Base-by-base conservation (phyloP, 192 early-diverging fungal species). In the Helicostylum pulchrum region DNA sequence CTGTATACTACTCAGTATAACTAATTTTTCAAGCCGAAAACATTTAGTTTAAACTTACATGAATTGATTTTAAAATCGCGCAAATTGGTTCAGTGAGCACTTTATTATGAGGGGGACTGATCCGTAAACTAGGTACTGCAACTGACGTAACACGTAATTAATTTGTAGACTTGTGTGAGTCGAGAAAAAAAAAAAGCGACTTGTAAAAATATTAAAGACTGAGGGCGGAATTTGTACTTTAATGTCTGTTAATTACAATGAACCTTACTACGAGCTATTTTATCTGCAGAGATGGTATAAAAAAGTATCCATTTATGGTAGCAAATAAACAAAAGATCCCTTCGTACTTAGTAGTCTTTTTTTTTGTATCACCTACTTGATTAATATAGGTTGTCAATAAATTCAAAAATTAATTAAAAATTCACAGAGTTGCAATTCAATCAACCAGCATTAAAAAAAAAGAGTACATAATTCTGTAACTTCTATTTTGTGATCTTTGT, bases 121-220 rank as follows among this genome's bases (percentile, higher is more conserved):
- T 39, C 36, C 36, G 36, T 39, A 39, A 39, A 39, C 36, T 39
- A 39, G 36, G 36, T 39, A 39, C 36, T 9, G 36, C 36, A 6
- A 39, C 36, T 5, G 6, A 39, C 7, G 36, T 39, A 39, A 39
- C 36, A 39, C 36, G 9, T 39, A 39, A 39, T 39, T 39, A 39
- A 39, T 39, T 39, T 39, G 7, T 39, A 39, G 26, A 26, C 26
- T 26, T 26, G 26, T 26, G 26, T 26, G 26, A 48, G 5, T 19
- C 5, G 6, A 61, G 21, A 61, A 56, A 61, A 61, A 20, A 20
- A 60, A 60, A 2, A 26, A 26, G 26, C 21, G 43, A 47, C 34
- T 21, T 19, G 6, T 2, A 43, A 34, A 46, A 23, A 26, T 17
- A 61, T 43, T 26, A 26, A 26, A 26, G 26, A 26, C 26, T 26